Conservation (phyloP, 768 basidiomycete genomes). For the Leccinum imitatum region DNA sequence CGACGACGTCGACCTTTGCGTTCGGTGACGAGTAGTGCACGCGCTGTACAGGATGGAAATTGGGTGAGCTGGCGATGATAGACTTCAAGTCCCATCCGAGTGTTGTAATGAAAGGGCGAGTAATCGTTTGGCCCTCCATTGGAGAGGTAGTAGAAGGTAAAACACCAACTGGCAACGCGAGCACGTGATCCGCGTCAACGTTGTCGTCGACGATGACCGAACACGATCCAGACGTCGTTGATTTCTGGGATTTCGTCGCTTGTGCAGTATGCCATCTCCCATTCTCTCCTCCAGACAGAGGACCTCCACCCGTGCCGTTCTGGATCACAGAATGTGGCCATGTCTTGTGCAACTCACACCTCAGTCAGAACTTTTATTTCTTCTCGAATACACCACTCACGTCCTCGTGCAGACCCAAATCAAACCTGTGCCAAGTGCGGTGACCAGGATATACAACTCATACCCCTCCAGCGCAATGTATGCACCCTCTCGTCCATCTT, state of each 20-base stretch:
- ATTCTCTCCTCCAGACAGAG: constrained; percentile 51
- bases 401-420: constrained; percentile 52
- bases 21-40: constrained; percentile 30
- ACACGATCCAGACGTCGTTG: constrained; percentile 35
- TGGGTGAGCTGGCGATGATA: constrained; percentile 38
- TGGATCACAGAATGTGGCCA: constrained; percentile 91
- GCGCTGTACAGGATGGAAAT: constrained; percentile 45
- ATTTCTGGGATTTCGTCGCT: constrained; percentile 80
- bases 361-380: constrained; percentile 50
- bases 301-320: constrained; percentile 64
- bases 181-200: constrained; percentile 26
- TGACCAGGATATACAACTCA: constrained; percentile 58
- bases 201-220: constrained; percentile 11
- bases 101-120: constrained; percentile 35
- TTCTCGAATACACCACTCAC: not conserved
- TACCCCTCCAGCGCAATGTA: constrained; percentile 75
- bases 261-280: constrained; percentile 72
- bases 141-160: not conserved
- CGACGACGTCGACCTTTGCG: constrained; percentile 30
- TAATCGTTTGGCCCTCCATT: constrained; percentile 6
- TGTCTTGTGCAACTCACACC: constrained; percentile 80
- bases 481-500: constrained; percentile 15
- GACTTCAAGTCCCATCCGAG: constrained; percentile 50
- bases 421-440: constrained; percentile 77
- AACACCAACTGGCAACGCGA: not conserved